Base-by-base conservation (phyloP, 2,329 filamentous ascomycete genomes). In the Aspergillus ochraceoroseus region DNA sequence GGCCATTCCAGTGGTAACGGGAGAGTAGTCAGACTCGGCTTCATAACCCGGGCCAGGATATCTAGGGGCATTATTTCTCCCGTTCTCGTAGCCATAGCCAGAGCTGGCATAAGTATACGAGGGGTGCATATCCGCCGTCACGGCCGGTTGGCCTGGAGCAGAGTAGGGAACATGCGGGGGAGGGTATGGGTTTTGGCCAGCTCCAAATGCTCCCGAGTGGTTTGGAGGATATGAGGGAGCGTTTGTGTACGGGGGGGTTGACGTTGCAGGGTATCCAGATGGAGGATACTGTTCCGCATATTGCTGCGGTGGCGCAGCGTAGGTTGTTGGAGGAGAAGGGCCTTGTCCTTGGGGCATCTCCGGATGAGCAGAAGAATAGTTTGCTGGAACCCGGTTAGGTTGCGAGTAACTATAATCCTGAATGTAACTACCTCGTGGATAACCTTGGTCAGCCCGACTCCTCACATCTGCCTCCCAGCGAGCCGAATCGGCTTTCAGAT, bases 401-500 rank as follows among this genome's bases (percentile, higher is more conserved):
- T 60, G 59, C 43, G 62, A 56, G 45, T 59, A 51, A 41, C 57
- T 59, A 41, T 58, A 51, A 48, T 63, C 58, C 54, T 67, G 64
- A 53, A 55, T 57, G 52, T 66, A 66, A 54, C 56, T 67, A 61
- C 65, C 65, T 61, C 63, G 53, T 28, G 63, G 59, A 54, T 67
- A 60, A 45, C 65, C 65, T 52, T 62, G 55, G 49, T 67, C 61
- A 54, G 58, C 56, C 48, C 65, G 63, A 42, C 62, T 62, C 38
- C 59, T 51, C 15, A 66, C 61, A 40, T 70, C 66, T 37, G 63
- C 63, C 49, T 72, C 69, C 72, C 71, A 76, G 52, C 71, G 66
- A 48, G 66, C 63, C 32, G 73, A 75, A 54, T 75, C 73, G 46
- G 68, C 66, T 53, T 74, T 74, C 29, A 75, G 59, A 64, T 75